Base-by-base conservation (phyloP, 495 filamentous ascomycete species). In the Talaromyces liani region DNA sequence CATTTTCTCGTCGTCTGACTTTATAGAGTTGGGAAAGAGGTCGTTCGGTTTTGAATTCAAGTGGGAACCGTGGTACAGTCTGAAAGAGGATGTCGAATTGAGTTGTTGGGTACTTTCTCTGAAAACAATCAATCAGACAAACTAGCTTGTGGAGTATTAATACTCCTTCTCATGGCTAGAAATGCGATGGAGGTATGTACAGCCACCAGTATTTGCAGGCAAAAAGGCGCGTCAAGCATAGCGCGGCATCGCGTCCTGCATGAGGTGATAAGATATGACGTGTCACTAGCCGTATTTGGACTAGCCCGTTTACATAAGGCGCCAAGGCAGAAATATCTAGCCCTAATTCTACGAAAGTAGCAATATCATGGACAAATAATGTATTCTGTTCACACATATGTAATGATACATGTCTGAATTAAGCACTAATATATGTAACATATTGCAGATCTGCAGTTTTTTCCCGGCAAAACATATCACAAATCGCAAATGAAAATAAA, bases 201-300 rank as follows among this genome's bases (percentile, higher is more conserved):
- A 55, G 51, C 51, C 51, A 55, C 51, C 51, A 7, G 51, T 55
- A 49, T 55, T 55, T 55, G 51, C 51, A 55, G 51, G 24, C 22
- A 24, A 55, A 24, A 55, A 29, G 25, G 29, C 51, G 51, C 51
- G 51, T 55, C 51, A 20, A 55, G 51, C 20, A 55, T 24, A 55
- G 10, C 45, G 45, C 45, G 45, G 45, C 45, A 49, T 7, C 53
- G 53, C 53, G 53, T 54, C 24, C 49, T 54, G 49, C 49, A 57
- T 3, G 56, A 33, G n/a, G 29, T 36, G 56, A 58, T 58, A 58
- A 58, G 56, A 58, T 58, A 58, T 36, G 56, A 22, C 6, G 12
- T 12, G 24, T 1, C 51, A 7, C 56, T 36, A 58, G 27, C 56
- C 14, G 16, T 9, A 33, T 56, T 56, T 14, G 2, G 53, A 25